Conservation (phyloP, 139 green algal species). For the Chlamydomonas eustigma region DNA sequence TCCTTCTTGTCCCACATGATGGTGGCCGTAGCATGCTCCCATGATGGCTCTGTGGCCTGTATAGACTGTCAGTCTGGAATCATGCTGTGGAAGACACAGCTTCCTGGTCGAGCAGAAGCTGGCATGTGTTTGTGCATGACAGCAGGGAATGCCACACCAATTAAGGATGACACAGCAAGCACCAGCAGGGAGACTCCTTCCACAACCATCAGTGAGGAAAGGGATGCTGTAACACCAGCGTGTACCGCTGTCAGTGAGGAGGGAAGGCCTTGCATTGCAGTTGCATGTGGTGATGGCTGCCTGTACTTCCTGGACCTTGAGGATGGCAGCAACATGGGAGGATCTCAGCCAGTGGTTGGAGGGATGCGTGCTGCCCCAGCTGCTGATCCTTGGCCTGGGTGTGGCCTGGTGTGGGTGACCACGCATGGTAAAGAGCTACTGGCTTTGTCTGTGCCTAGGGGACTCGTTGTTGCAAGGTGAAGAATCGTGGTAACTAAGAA, state of each 20-base stretch:
- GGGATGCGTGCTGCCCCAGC: neutral
- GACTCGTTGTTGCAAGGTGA: neutral
- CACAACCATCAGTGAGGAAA: neutral
- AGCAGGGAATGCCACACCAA: neutral
- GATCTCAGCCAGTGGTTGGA: neutral
- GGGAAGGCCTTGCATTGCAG: neutral
- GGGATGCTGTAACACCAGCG: no score
- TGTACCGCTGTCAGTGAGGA: no score
- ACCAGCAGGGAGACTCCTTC: neutral
- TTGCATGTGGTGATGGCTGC: constrained; percentile 6
- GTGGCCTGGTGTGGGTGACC: constrained; percentile 1
- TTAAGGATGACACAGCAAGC: neutral
- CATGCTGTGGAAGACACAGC: neutral
- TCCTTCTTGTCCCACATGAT: no score
- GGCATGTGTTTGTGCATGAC: neutral
- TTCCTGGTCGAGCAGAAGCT: neutral
- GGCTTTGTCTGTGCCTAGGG: neutral
- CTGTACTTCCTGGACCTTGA: neutral
- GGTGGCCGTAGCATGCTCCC: neutral
- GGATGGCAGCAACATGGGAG: neutral
- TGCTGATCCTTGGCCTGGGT: neutral
- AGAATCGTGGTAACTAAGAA: no score
- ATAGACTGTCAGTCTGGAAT: neutral
- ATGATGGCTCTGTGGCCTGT: constrained; percentile 5
- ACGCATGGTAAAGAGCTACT: neutral